A percentile compares a stretch with the other conserved stretches of the same genome.
Evolutionary conservation across 768 basidiomycete species (phyloP).

Genomic region (Ramaria sp.): DNA sequence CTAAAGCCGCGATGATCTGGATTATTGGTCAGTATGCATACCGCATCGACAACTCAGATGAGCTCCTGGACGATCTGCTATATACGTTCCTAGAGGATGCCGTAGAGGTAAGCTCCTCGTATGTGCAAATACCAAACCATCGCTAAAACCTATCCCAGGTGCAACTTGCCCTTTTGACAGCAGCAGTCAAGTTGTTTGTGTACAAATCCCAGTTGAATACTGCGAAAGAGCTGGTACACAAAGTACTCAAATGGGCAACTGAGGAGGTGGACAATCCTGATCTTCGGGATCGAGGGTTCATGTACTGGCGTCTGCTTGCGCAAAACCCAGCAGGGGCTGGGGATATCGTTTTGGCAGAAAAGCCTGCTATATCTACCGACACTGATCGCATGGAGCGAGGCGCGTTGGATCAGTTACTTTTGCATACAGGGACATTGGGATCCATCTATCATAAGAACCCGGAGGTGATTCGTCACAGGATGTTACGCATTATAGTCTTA

Average conservation of each 20-base stretch:
- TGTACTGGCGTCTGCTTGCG: constrained; percentile 98
- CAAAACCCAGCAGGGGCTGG: constrained; percentile 83
- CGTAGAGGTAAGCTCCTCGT: constrained; percentile 57
- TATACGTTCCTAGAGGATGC: constrained; percentile 88
- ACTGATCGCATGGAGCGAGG: constrained; percentile 96
- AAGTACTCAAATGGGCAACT: constrained; percentile 93
- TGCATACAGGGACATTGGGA: constrained; percentile 89
- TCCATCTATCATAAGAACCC: constrained; percentile 99
- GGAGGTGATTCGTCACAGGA: constrained; percentile 40
- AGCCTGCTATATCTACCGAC: constrained; percentile 96
- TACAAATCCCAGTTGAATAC: constrained; percentile 76
- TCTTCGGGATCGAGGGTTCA: constrained; percentile 92
- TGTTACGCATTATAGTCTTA: neutral
- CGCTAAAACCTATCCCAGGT: constrained; percentile 41
- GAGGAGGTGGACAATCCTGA: constrained; percentile 98
- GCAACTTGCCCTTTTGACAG: constrained; percentile 88
- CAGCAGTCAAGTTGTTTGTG: constrained; percentile 92
- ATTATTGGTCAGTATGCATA: constrained; percentile 95
- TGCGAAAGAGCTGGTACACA: constrained; percentile 84
- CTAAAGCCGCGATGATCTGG: constrained; percentile 97
- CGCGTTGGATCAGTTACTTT: constrained; percentile 84
- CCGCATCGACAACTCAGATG: constrained; percentile 91
- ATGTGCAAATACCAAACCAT: neutral
- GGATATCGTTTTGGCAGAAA: constrained; percentile 85
- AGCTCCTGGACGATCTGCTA: constrained; percentile 84